Percentiles rank a stretch among this genome's conserved stretches.
phyloP scores from a whole-genome alignment of 176 grass and related monocot genomes.

The Musa itinerans region DNA sequence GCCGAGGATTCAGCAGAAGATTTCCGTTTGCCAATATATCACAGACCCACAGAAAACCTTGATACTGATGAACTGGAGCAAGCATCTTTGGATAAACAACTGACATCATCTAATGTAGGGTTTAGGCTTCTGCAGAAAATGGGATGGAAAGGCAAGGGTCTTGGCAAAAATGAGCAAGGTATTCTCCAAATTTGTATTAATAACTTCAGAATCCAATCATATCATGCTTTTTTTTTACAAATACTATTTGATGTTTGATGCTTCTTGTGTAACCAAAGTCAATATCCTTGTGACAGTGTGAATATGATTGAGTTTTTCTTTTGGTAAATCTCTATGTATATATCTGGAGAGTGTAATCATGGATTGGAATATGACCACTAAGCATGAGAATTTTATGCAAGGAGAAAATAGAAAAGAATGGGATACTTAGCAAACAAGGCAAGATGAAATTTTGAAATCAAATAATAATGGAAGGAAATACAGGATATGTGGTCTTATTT shows the following conservation, averaged over 20 bases:
- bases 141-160: conserved; percentile 98
- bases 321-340: too few species aligned
- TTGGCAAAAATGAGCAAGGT: conserved; percentile 96
- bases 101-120: conserved; percentile 69
- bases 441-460: too few species aligned
- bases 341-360: too few species aligned
- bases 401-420: too few species aligned
- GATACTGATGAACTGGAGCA: conserved; percentile 78
- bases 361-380: too few species aligned
- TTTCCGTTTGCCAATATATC: conserved; percentile 66
- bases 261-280: not conserved
- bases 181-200: not conserved
- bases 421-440: too few species aligned
- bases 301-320: not conserved
- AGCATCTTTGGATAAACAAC: conserved; percentile 74
- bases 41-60: conserved; percentile 81
- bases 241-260: not conserved
- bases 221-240: not conserved
- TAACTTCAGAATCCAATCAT: not conserved
- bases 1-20: conserved; percentile 28
- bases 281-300: too few species aligned
- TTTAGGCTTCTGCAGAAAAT: conserved; percentile 90
- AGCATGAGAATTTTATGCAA: too few species aligned
- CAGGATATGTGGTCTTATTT: too few species aligned
- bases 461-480: too few species aligned